A percentile compares a stretch with the other conserved stretches of the same genome.
Evolutionary conservation across 2,329 filamentous ascomycete species (phyloP).

Genomic region (Scortechinia acanthostroma): DNA sequence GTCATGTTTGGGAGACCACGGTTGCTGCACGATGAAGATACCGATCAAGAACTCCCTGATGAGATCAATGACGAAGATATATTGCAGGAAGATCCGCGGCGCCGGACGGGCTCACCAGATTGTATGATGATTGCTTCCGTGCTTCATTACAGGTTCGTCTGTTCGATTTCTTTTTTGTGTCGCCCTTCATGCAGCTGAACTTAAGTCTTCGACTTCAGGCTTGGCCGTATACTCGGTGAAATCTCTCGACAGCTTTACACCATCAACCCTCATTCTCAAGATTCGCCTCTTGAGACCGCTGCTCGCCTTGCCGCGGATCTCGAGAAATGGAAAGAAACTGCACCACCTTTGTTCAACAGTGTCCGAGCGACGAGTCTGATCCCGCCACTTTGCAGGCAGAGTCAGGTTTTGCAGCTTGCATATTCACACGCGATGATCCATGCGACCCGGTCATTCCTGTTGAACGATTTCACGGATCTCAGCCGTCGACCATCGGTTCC

Average conservation of each 20-base stretch:
- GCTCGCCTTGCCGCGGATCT: slow-evolving; percentile 26
- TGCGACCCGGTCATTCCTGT: background rate
- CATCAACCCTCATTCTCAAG: slow-evolving; percentile 20
- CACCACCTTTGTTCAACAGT: slow-evolving; percentile 32
- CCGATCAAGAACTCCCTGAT: slow-evolving; percentile 51
- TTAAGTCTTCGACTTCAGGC: slow-evolving; percentile 15
- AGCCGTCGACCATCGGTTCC: too few species aligned
- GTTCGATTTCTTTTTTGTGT: background rate
- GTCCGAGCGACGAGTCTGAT: slow-evolving; percentile 4
- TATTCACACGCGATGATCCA: background rate
- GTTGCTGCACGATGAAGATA: slow-evolving; percentile 55
- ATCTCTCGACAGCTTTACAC: slow-evolving; percentile 30
- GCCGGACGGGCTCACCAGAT: slow-evolving; percentile 18
- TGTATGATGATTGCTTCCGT: slow-evolving; percentile 28
- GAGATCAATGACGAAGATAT: slow-evolving; percentile 49
- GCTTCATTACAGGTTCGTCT: slow-evolving; percentile 21
- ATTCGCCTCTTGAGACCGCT: slow-evolving; percentile 24
- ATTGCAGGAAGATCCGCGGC: slow-evolving; percentile 25
- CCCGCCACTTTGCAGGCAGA: background rate
- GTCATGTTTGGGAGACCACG: slow-evolving; percentile 55
- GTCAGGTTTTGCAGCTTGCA: background rate
- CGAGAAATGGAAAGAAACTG: slow-evolving; percentile 23
- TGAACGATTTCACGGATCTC: background rate
- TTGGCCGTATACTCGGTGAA: slow-evolving; percentile 26
- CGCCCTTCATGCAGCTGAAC: slow-evolving; percentile 1